Evolutionary conservation across 306 rosid genomes (phyloP).

Genomic region (Acacia acuminata): DNA sequence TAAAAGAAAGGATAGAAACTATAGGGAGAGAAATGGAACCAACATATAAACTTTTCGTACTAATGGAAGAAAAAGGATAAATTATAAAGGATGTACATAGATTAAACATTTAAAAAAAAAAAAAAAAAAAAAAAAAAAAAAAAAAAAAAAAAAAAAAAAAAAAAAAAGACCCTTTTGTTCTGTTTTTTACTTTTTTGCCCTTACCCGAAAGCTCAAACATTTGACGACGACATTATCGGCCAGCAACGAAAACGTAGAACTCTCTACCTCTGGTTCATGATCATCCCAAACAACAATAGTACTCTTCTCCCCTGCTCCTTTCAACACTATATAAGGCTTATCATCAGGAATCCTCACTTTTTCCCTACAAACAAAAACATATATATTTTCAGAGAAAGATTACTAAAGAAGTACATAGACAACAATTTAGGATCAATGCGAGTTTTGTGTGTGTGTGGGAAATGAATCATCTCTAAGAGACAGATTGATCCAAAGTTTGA

Average conservation of each 20-base stretch:
- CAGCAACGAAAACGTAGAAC: constrained; percentile 61
- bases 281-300: constrained; percentile 73
- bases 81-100: not conserved
- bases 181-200: not conserved
- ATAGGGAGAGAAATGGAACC: no score
- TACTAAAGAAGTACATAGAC: not conserved
- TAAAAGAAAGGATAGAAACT: not conserved
- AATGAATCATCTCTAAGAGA: not conserved
- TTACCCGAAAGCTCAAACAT: constrained; percentile 64
- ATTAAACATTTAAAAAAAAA: no score
- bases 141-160: no score
- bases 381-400: not conserved
- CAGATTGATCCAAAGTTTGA: not conserved
- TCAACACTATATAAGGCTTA: constrained; percentile 60
- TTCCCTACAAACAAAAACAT: constrained; percentile 47
- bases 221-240: constrained; percentile 62
- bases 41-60: not conserved
- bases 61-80: no score
- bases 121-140: no score
- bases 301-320: constrained; percentile 52
- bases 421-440: not conserved
- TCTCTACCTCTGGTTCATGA: constrained; percentile 43
- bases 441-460: not conserved
- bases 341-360: constrained; percentile 58
- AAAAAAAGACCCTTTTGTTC: not conserved